Conservation (phyloP, 2,329 filamentous ascomycete genomes). For the Sporothrix pallida region DNA sequence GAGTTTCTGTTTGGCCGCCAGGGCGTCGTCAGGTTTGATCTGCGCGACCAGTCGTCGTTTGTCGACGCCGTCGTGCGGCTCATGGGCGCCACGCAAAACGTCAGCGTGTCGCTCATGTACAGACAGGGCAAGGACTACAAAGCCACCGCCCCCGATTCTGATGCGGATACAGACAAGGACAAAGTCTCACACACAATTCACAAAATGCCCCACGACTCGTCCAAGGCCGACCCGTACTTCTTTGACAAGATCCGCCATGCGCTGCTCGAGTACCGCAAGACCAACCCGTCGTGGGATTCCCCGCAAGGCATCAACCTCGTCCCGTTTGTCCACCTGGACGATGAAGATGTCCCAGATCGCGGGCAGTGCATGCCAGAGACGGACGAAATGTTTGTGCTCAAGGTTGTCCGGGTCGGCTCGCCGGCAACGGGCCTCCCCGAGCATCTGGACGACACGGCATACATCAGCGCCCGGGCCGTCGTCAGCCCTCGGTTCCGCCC, state of each 20-base stretch:
- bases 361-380: too few relatives aligned
- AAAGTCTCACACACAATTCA: background rate
- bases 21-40: slow-evolving; percentile 34
- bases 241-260: background rate
- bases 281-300: background rate
- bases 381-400: too few relatives aligned
- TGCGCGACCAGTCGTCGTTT: slow-evolving; percentile 23
- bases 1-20: slow-evolving; percentile 33
- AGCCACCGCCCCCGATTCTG: background rate
- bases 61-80: slow-evolving; percentile 34
- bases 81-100: background rate
- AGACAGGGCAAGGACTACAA: too few relatives aligned
- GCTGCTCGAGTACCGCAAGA: slow-evolving; percentile 16
- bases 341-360: background rate
- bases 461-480: too few relatives aligned
- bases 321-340: slow-evolving; percentile 31
- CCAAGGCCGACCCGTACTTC: background rate
- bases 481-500: too few relatives aligned
- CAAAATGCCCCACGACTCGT: background rate
- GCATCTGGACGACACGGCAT: too few relatives aligned
- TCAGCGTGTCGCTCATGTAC: slow-evolving; percentile 27
- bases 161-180: background rate
- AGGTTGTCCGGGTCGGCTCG: too few relatives aligned
- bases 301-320: too few relatives aligned
- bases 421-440: too few relatives aligned